Evolutionary conservation across 106 monocot genomes (phyloP), one percentile per base, ranked within the genome.

Genomic region (Apostasia shenzhenica): DNA sequence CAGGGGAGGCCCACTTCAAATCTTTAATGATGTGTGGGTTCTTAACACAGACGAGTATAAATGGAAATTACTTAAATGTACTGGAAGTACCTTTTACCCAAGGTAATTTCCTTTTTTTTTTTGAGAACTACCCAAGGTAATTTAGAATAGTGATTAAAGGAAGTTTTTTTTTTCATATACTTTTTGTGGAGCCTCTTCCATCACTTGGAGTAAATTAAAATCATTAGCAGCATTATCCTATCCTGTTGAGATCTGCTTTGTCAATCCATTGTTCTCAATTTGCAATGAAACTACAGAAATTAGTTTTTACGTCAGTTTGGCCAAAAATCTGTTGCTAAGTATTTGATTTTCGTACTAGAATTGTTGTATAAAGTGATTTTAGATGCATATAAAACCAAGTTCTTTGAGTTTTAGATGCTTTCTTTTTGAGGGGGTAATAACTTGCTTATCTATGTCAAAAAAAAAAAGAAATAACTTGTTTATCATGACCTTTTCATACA

Each of bases 21-120:
- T 86, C 77, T 72, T 92, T 62, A 80, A 85, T 85, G 97, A 97
- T 77, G 87, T 90, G 37, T 92, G 89, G 97, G 77, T 81, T 71
- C 67, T 97, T 13, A 59, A 87, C 66, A 77, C 57, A 38, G 67
- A 45, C 52, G 74, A 82, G 45, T 81, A 72, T 70, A 81, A 58
- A 69, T 97, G 97, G 97, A 73, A 40, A 40, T 71, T 73, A 64
- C 51, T 90, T 61, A 71, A 81, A 39, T 92, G 97, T 74, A 71
- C 49, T 66, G 97, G 92, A 7, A 69, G 71, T 43, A 14, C 76
- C 2, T 97, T 97, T 51, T 75, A 73, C 14, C 83, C 89, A 68
- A 92, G 89, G 94, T 91, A 80, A 76, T 13, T 44, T 72, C 12
- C 79, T 58, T 67, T 26, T 26, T 26, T 26, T 26, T 26, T 26